phyloP scores from a whole-genome alignment of 2,329 filamentous ascomycete genomes.

The Fusarium pseudograminearum region DNA sequence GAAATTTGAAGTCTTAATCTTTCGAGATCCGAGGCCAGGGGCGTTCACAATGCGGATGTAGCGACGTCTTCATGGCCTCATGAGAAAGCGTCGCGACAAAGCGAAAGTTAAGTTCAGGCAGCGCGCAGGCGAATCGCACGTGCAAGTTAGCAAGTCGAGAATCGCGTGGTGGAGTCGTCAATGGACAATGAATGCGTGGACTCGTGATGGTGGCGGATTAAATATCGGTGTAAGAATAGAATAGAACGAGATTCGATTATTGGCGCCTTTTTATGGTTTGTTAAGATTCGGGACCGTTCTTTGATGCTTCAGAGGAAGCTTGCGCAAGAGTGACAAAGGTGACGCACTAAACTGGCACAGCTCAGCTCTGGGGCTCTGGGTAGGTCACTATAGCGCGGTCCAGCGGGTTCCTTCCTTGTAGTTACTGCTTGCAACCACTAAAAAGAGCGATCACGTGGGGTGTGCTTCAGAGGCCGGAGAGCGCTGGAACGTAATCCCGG shows the following conservation, averaged over 20 bases:
- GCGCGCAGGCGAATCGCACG: conserved; percentile 26
- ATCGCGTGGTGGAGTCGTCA: conserved; percentile 22
- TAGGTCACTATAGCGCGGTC: conserved; percentile 8
- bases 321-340: conserved; percentile 34
- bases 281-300: conserved; percentile 15
- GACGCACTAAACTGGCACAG: conserved; percentile 45
- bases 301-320: conserved; percentile 23
- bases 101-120: conserved; percentile 31
- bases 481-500: conserved; percentile 37
- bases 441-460: conserved; percentile 4
- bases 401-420: conserved; percentile 37
- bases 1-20: background rate
- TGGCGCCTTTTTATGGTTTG: background rate
- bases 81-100: conserved; percentile 27
- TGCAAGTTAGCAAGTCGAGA: conserved; percentile 24
- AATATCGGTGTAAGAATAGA: background rate
- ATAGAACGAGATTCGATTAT: background rate
- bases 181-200: conserved; percentile 8
- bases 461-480: background rate
- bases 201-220: background rate
- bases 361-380: conserved; percentile 25
- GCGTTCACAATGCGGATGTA: conserved; percentile 15
- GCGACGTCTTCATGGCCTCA: conserved; percentile 50
- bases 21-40: conserved; percentile 1
- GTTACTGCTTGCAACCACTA: conserved; percentile 31